Base-by-base conservation (phyloP, 176 grass and related monocot species). In the Thalia dealbata region DNA sequence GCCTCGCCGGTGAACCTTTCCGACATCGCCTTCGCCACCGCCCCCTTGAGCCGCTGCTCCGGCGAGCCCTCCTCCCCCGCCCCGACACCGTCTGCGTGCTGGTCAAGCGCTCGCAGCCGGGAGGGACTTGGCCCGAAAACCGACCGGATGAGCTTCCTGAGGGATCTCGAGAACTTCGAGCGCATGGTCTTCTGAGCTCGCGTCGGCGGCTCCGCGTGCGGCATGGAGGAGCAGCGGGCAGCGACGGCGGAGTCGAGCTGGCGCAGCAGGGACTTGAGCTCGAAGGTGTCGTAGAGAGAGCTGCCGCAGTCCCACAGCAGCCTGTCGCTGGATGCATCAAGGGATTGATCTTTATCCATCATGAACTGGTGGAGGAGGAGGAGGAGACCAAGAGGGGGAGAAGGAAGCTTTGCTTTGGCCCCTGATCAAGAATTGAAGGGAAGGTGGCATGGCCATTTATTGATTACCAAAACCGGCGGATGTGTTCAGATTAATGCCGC, bases 201-300 rank as follows among this genome's bases (percentile, higher is more conserved):
- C 43, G 50, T 21, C 14, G 23, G n/a, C 19, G 64, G 11, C n/a
- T n/a, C n/a, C n/a, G n/a, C 12, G 21, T 79, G 81, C 15, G 81
- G 76, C 76, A 78, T 84, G 75, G 81, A 27, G 74, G 73, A 45
- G 18, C 38, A 78, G 16, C 60, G 21, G 6, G 68, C 52, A 14
- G 59, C 24, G 44, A 67, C 67, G 27, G 69, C 61, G 27, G 55
- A 76, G 63, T 76, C 51, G 64, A 85, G 73, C 38, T 73, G 65
- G 41, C 54, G 26, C 66, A 24, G 67, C 73, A 76, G 67, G 44
- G 72, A 80, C 38, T 52, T 24, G 52, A 77, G 78, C 51, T 84
- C 52, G 72, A 56, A 80, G 15, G 73, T 76, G 70, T 85, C 82
- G 64, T 84, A 80, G 73, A 77, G 72, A 30, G 64, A 41, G 78